phyloP scores from a whole-genome alignment of 495 filamentous ascomycete genomes.

The Aspergillus panamensis region DNA sequence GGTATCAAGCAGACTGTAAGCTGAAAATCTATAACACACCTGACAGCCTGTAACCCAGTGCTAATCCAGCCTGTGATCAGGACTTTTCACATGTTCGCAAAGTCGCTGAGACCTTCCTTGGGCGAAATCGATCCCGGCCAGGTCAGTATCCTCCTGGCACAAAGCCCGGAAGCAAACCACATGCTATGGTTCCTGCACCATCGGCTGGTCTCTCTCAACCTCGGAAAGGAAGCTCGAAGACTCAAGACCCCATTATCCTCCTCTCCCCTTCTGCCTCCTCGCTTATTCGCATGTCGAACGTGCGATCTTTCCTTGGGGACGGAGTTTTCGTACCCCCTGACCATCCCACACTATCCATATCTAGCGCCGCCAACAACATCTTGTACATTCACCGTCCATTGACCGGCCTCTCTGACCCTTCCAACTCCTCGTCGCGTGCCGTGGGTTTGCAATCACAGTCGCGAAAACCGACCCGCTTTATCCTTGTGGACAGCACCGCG shows the following conservation, averaged over 20 bases:
- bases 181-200: constrained; percentile 36
- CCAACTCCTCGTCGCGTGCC: constrained; percentile 27
- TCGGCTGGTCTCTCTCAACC: constrained; percentile 41
- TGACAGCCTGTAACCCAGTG: neutral
- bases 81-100: constrained; percentile 96
- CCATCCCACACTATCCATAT: constrained; percentile 54
- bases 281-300: constrained; percentile 94
- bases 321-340: constrained; percentile 79
- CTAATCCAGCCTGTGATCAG: constrained; percentile 39
- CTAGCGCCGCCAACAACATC: constrained; percentile 59
- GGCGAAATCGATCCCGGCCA: constrained; percentile 50
- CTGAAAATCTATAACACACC: constrained; percentile 5
- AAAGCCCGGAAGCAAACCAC: constrained; percentile 41
- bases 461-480: constrained; percentile 77
- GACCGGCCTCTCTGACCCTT: constrained; percentile 55
- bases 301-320: constrained; percentile 88
- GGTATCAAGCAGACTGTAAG: constrained; percentile 88
- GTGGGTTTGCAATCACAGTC: constrained; percentile 41
- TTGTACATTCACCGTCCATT: constrained; percentile 77
- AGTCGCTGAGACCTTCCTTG: constrained; percentile 73
- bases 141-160: constrained; percentile 43
- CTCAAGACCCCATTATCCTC: constrained; percentile 92
- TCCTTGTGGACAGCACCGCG: constrained; percentile 85
- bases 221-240: constrained; percentile 48
- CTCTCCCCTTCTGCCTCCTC: constrained; percentile 97